Percentiles rank a stretch among this genome's conserved stretches.
Conservation (phyloP, 179 eudicot genomes). For the Gypsophila paniculata region DNA sequence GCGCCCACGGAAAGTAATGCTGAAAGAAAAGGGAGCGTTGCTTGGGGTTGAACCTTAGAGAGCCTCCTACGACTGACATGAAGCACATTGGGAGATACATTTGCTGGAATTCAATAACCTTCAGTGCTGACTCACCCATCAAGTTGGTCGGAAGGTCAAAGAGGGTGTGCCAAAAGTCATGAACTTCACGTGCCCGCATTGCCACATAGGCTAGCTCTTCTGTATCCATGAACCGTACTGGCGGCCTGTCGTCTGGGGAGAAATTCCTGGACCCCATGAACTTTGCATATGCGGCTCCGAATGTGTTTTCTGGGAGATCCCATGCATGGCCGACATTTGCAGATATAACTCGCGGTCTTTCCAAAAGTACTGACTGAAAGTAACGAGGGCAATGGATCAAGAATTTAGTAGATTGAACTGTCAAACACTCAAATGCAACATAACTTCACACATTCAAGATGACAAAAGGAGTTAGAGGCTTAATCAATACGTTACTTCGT, state of each 20-base stretch:
- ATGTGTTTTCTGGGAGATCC: constrained; percentile 90
- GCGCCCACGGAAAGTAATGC: constrained; percentile 92
- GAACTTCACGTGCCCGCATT: constrained; percentile 92
- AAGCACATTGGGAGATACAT: constrained; percentile 95
- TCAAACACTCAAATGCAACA: neutral
- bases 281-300: constrained; percentile 91
- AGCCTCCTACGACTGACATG: constrained; percentile 80
- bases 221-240: constrained; percentile 87
- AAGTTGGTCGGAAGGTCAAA: constrained; percentile 88
- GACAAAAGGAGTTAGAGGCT: too few species aligned
- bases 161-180: constrained; percentile 94
- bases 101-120: constrained; percentile 94
- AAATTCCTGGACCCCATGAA: constrained; percentile 97
- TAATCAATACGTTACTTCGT: too few species aligned
- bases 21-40: constrained; percentile 68
- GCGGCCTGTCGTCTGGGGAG: constrained; percentile 93
- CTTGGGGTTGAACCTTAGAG: constrained; percentile 66
- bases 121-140: constrained; percentile 87
- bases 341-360: constrained; percentile 82
- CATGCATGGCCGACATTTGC: constrained; percentile 77
- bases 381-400: neutral
- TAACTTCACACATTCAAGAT: neutral
- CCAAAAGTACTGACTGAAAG: constrained; percentile 59
- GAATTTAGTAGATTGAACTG: neutral
- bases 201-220: constrained; percentile 90